phyloP scores from a whole-genome alignment of 208 protist species.

The Leishmania lainsoni region DNA sequence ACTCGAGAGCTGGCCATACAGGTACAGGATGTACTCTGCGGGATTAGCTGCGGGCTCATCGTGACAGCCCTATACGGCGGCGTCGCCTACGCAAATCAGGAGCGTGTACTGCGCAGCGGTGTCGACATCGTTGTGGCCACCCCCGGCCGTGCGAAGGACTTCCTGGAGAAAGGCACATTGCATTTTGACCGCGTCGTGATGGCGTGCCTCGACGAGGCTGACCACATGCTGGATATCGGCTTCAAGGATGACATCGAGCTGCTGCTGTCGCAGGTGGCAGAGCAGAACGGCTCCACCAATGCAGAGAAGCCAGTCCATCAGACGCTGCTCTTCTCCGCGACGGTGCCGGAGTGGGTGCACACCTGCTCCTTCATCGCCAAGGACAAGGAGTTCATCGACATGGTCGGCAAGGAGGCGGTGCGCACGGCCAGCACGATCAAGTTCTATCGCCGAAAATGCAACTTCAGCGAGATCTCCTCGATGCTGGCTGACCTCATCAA shows the following conservation, averaged over 20 bases:
- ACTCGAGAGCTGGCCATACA: conserved; percentile 98
- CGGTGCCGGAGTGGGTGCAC: conserved; percentile 93
- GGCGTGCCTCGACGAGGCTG: conserved; percentile 98
- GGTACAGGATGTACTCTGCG: conserved; percentile 94
- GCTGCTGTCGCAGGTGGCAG: conserved; percentile 93
- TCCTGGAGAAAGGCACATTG: conserved; percentile 96
- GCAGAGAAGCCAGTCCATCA: conserved; percentile 71
- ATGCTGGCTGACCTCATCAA: conserved; percentile 93
- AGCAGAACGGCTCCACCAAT: conserved; percentile 91
- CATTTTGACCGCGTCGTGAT: conserved; percentile 92
- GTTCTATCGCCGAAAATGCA: conserved; percentile 91
- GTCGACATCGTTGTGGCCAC: conserved; percentile 99
- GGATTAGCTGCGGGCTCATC: conserved; percentile 91
- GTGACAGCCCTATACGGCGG: conserved; percentile 94
- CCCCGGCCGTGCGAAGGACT: conserved; percentile 98
- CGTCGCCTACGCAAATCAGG: conserved; percentile 93
- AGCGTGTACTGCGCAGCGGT: conserved; percentile 92
- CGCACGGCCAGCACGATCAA: conserved; percentile 92
- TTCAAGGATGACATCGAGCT: conserved; percentile 97
- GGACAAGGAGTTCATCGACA: conserved; percentile 94
- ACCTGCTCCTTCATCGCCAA: conserved; percentile 76
- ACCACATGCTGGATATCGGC: conserved; percentile 98
- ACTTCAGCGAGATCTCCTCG: conserved; percentile 87
- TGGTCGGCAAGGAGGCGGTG: conserved; percentile 94
- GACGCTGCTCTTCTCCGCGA: conserved; percentile 95